Evolutionary conservation across 108 stramenopile species (phyloP).

Genomic region (Fistulifera pelliculosa): DNA sequence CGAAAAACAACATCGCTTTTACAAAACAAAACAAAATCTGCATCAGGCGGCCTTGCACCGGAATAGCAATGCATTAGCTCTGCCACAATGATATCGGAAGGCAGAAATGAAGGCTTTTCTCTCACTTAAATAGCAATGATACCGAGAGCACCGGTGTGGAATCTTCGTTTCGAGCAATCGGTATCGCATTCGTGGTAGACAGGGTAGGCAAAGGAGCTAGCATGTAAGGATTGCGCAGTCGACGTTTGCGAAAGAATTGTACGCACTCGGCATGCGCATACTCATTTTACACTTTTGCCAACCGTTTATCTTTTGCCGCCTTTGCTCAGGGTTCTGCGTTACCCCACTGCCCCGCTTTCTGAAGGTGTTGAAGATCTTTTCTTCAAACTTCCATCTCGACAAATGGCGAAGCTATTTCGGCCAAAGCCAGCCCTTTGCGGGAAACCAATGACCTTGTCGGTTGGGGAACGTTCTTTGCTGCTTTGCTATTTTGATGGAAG

Average conservation of each 20-base stretch:
- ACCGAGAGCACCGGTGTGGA: not conserved
- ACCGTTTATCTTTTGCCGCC: no score
- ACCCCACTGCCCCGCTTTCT: conserved; percentile 48
- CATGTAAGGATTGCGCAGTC: no score
- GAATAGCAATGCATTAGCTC: no score
- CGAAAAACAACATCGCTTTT: no score
- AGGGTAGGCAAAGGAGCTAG: conserved; percentile 55
- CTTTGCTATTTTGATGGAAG: conserved; percentile 56
- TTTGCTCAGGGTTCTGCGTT: conserved; percentile 43
- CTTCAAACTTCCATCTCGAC: conserved; percentile 60
- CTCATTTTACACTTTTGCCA: no score
- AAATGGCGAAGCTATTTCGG: conserved; percentile 81
- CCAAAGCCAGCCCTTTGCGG: conserved; percentile 69
- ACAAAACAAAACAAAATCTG: no score
- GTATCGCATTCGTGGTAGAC: conserved; percentile 75
- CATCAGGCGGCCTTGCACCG: no score
- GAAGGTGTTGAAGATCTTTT: conserved; percentile 46
- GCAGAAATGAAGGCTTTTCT: not conserved
- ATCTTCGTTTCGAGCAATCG: conserved; percentile 41
- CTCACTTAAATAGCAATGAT: not conserved
- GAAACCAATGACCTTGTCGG: conserved; percentile 65
- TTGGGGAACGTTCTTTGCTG: conserved; percentile 77
- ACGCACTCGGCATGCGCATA: no score
- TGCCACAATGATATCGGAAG: no score
- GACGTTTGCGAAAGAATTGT: no score